Evolutionary conservation across 306 rosid species (phyloP).

Genomic region (Quercus berberidifolia): DNA sequence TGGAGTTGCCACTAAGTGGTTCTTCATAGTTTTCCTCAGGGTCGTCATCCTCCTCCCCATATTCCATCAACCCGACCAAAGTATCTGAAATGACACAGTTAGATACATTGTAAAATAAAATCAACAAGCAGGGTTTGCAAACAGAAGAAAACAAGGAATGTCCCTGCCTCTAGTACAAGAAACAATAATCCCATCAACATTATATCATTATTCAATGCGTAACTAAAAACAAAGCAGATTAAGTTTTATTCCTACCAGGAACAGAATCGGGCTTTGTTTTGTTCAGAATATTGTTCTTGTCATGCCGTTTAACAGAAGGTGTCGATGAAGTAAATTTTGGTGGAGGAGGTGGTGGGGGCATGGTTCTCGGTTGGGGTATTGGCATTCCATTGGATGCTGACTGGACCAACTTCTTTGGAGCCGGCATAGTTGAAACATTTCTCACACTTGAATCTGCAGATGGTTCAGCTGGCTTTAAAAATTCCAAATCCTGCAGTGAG

Average conservation of each 20-base stretch:
- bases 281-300: constrained; percentile 34
- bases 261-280: constrained; percentile 46
- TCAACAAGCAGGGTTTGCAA: neutral
- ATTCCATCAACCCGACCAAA: constrained; percentile 85
- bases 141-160: neutral
- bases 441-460: constrained; percentile 43
- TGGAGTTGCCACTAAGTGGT: constrained; percentile 22
- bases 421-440: constrained; percentile 71
- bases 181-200: neutral
- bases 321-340: constrained; percentile 49
- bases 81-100: constrained; percentile 57
- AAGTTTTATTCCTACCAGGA: constrained; percentile 54
- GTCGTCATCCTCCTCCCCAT: constrained; percentile 92
- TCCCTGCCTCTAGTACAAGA: neutral
- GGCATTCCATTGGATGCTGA: constrained; percentile 45
- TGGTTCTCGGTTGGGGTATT: constrained; percentile 44
- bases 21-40: constrained; percentile 51
- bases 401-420: constrained; percentile 71
- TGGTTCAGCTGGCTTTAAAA: constrained; percentile 32
- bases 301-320: constrained; percentile 34
- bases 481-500: constrained; percentile 58
- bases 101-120: constrained; percentile 4
- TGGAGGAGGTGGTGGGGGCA: constrained; percentile 68
- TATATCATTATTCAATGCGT: neutral
- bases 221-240: constrained; percentile 14